These are phyloP conservation scores for Stephania yunnanensis DNA, from an alignment of 164 flowering plant species.

Conservation along the genomic window DNA sequence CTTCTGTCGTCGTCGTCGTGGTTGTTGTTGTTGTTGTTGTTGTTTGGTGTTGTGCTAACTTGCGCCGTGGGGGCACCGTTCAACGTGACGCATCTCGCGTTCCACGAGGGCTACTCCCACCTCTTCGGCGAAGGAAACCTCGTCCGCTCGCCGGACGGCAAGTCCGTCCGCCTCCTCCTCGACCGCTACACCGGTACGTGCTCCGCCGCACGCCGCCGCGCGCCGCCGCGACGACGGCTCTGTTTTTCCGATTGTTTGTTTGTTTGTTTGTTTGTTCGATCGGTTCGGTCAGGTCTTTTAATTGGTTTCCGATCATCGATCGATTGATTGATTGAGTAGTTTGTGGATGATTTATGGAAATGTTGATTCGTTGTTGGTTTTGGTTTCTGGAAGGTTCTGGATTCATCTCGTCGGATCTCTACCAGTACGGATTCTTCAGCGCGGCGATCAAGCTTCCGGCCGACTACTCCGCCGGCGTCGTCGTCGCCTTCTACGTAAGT, in stretches of 20 bases:
- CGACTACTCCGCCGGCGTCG: slow-evolving; percentile 75
- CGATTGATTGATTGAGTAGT: no score
- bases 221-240: background rate
- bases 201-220: no score
- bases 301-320: no score
- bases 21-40: background rate
- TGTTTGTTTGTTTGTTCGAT: background rate
- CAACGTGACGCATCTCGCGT: slow-evolving; percentile 32
- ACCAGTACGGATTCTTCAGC: slow-evolving; percentile 81
- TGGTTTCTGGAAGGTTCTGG: slow-evolving; percentile 59
- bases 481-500: slow-evolving; percentile 90
- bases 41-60: slow-evolving; percentile 2
- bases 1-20: background rate
- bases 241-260: background rate
- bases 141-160: slow-evolving; percentile 42
- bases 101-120: slow-evolving; percentile 50
- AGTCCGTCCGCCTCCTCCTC: slow-evolving; percentile 54
- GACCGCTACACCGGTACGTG: slow-evolving; percentile 48
- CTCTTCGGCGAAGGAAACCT: slow-evolving; percentile 70
- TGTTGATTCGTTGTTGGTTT: background rate
- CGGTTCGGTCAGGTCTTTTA: background rate
- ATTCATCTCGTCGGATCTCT: slow-evolving; percentile 61
- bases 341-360: no score
- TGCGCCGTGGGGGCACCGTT: background rate
- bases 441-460: slow-evolving; percentile 80